Evolutionary conservation across 2,329 filamentous ascomycete genomes (phyloP), one percentile per base, ranked within the genome.

Genomic region (Talaromyces islandicus): DNA sequence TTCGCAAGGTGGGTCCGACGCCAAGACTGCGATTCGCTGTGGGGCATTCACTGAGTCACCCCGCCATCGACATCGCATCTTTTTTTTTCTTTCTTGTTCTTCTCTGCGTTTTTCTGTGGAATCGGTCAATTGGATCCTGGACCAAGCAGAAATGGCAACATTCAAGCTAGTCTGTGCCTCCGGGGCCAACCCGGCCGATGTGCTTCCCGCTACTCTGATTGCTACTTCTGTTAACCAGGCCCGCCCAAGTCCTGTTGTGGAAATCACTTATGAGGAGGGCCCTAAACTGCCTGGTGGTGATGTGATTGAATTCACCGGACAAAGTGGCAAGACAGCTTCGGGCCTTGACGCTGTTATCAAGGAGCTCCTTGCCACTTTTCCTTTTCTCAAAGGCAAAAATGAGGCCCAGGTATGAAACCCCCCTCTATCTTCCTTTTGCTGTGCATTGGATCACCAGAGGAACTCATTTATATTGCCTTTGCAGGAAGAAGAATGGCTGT

Each of bases 401-500:
- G 65, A 70, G 59, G 71, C 75, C 60, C 58, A 68, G 59, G 74
- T 76, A 64, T 68, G 59, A 72, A 74, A 62, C 5, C 19, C 35
- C 27, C 72, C 38, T 25, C 27, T 14, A 14, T 21, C 19, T 32
- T 21, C 54, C 2, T 50, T 55, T 50, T 38, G 43, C 17, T 56
- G 5, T 4, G 12, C 11, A 35, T 35, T 14, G 32, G 32, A 14
- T 6, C 3, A 35, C 56, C 56, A 14, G 57, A 17, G 14, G 19
- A 7, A 24, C 11, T 24, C 11, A 7, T 3, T 19, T 24, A 19
- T 46, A 46, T 24, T 46, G n/a, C 10, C 12, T 43, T 21, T 51
- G 19, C 57, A 73, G 74, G 74, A 78, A 66, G 71, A 80, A 60
- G 81, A 85, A 68, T 86, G 85, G 85, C 72, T 85, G 63, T 74